Conservation (phyloP, 2,329 filamentous ascomycete genomes). For the Neurospora sp. region DNA sequence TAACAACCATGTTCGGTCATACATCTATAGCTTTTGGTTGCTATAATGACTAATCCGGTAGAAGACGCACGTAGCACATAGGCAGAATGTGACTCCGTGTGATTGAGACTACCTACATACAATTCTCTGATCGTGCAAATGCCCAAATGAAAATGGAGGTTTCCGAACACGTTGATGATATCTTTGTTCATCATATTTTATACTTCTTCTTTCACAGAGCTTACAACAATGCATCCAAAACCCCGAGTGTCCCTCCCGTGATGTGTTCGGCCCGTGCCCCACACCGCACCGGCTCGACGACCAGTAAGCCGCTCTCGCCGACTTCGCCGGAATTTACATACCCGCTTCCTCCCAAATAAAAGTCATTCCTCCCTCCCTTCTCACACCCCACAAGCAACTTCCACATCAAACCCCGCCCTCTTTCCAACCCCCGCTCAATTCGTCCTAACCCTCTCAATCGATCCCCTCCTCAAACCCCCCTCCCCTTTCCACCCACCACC, state of each 20-base stretch:
- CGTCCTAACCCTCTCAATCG: background rate
- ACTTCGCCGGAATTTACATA: background rate
- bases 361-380: background rate
- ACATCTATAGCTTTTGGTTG: background rate
- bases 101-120: background rate
- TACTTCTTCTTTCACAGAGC: background rate
- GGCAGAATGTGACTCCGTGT: background rate
- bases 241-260: background rate
- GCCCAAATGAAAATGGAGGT: background rate
- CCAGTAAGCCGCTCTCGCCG: background rate
- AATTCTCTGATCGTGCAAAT: background rate
- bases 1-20: background rate
- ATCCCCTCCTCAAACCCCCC: background rate
- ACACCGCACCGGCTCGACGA: background rate
- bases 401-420: background rate
- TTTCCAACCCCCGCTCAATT: background rate
- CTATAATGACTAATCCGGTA: too few relatives aligned
- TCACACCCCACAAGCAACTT: background rate
- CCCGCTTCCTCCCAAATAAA: background rate
- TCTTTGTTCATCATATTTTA: background rate
- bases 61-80: too few relatives aligned
- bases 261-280: background rate
- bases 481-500: too few relatives aligned
- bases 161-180: background rate
- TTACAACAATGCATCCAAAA: background rate